Evolutionary conservation across 495 filamentous ascomycete genomes (phyloP).

Genomic region (Tuber magnatum): DNA sequence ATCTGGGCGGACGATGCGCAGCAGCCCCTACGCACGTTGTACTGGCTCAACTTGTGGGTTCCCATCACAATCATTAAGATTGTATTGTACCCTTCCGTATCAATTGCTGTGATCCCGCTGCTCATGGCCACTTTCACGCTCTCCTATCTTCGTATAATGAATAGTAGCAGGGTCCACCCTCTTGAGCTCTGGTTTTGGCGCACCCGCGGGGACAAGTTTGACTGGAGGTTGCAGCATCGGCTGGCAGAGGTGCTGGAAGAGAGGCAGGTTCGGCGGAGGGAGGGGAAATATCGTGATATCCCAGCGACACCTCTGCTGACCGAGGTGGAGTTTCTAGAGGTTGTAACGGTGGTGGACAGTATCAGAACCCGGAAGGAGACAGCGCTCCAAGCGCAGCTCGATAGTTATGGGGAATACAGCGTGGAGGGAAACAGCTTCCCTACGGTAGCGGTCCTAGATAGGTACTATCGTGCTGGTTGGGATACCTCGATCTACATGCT

Average conservation of each 20-base stretch:
- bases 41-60: background rate
- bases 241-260: background rate
- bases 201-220: background rate
- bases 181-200: conserved; percentile 2
- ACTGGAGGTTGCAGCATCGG: background rate
- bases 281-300: background rate
- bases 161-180: background rate
- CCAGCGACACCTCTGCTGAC: background rate
- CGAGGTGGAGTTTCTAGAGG: background rate
- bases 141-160: background rate
- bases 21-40: background rate
- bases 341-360: background rate
- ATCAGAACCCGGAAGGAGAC: background rate
- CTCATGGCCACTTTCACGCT: background rate
- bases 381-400: background rate
- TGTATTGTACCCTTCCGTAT: background rate
- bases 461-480: background rate
- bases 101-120: background rate
- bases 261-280: background rate
- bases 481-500: background rate
- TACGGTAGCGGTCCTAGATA: background rate
- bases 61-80: background rate
- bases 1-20: background rate
- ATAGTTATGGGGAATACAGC: background rate
- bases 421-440: background rate